phyloP scores from a whole-genome alignment of 306 rosid genomes.

The Boehmeria nivea region DNA sequence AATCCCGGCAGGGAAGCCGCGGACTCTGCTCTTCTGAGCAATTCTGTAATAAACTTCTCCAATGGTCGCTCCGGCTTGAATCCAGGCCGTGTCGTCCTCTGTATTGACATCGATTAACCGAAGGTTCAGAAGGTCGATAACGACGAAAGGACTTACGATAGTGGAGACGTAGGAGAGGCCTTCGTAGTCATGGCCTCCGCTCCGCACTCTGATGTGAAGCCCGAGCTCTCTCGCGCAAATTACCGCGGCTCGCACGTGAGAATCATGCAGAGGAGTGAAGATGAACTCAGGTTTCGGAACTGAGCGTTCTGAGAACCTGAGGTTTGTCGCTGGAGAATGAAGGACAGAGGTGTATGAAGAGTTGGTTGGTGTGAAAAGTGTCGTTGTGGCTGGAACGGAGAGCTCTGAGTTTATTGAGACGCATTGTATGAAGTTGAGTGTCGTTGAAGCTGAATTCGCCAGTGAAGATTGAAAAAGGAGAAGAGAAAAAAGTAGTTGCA shows the following conservation, averaged over 20 bases:
- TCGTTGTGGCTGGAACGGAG: conserved; percentile 31
- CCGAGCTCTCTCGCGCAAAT: conserved; percentile 52
- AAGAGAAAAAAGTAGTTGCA: background rate
- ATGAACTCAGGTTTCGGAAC: conserved; percentile 49
- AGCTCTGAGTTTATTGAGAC: conserved; percentile 19
- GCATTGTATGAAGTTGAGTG: conserved; percentile 31
- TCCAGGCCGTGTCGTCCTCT: conserved; percentile 42
- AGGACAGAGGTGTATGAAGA: conserved; percentile 36
- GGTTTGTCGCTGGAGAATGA: conserved; percentile 43
- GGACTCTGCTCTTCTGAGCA: conserved; percentile 46
- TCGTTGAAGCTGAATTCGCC: background rate
- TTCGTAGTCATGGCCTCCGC: conserved; percentile 79
- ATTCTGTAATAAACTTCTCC: conserved; percentile 78
- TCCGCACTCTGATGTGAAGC: conserved; percentile 50
- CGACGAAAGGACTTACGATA: conserved; percentile 40
- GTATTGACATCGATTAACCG: conserved; percentile 33
- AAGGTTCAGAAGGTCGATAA: conserved; percentile 53
- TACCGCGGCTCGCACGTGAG: conserved; percentile 51
- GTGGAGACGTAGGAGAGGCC: conserved; percentile 59
- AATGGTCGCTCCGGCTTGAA: conserved; percentile 70
- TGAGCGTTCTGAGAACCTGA: conserved; percentile 38
- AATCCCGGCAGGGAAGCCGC: conserved; percentile 77
- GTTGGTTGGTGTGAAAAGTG: conserved; percentile 26
- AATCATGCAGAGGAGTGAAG: conserved; percentile 45
- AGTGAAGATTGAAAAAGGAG: background rate